phyloP scores from a whole-genome alignment of 371 early-diverging fungal genomes.

The Rhizopus delemar region DNA sequence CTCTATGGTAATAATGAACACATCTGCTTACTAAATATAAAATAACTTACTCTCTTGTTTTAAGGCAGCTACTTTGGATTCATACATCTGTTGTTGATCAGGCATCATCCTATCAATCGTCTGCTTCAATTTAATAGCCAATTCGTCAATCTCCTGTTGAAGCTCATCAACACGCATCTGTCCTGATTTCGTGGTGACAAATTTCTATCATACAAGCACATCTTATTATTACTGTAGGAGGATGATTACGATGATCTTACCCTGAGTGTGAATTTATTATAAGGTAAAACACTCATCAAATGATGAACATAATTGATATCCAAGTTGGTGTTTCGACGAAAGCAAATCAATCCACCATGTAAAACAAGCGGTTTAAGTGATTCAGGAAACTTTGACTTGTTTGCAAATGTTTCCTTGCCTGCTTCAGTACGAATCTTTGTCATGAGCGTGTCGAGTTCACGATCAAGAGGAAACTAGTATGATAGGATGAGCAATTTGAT shows the following conservation, averaged over 20 bases:
- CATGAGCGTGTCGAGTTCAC: conserved; percentile 32
- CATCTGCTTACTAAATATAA: not conserved
- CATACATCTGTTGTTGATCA: conserved; percentile 25
- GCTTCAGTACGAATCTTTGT: conserved; percentile 32
- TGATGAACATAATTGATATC: conserved; percentile 47
- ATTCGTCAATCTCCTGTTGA: conserved; percentile 38
- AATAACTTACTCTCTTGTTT: not conserved
- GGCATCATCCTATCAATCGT: conserved; percentile 44
- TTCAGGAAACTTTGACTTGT: conserved; percentile 51
- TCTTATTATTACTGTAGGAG: not conserved
- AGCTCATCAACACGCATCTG: conserved; percentile 39
- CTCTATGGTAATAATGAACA: not conserved
- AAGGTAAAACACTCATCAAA: conserved; percentile 55
- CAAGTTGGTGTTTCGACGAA: conserved; percentile 36
- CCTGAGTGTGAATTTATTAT: conserved; percentile 52
- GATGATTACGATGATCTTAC: conserved; percentile 26
- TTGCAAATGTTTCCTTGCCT: conserved; percentile 33
- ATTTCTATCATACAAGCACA: conserved; percentile 30
- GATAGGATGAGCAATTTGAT: not conserved
- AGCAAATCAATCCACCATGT: conserved; percentile 43
- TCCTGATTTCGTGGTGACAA: conserved; percentile 43
- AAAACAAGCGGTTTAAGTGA: conserved; percentile 46
- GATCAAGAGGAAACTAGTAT: conserved; percentile 32
- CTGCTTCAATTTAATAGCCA: conserved; percentile 29
- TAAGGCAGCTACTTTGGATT: not conserved